Evolutionary conservation across 2,329 filamentous ascomycete species (phyloP), one percentile per base, ranked within the genome.

Genomic region (Colletotrichum sp.): DNA sequence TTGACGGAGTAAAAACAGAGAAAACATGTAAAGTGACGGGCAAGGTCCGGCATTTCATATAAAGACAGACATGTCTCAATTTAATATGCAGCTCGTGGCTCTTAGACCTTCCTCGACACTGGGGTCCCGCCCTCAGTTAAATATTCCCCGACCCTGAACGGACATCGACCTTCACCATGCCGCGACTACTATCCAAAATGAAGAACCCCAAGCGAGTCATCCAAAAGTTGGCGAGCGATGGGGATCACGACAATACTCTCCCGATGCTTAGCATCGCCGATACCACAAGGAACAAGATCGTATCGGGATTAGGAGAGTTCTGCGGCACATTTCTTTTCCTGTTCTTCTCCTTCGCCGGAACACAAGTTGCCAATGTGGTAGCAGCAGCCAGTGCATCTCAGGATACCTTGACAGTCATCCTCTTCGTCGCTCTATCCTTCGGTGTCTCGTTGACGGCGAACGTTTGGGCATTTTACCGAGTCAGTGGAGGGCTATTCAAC

Each of bases 401-500:
- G 1, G 86, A 69, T 69, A 81, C 71, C 82, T 82, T 76, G 83
- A 84, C 71, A 71, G 80, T 57, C 80, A 81, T 91, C 49, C 79
- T 91, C 27, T 90, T 88, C 79, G 88, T 91, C 76, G 87, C 88
- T 36, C 79, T 88, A 1, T 84, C 86, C 39, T 91, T 91, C 69
- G 89, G 89, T 15, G 82, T 88, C 11, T 86, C 89, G 4, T 80
- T 92, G 27, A 85, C 88, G 3, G 87, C 90, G 72, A 91, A 89
- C 71, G 89, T 90, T 11, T 92, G 89, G 89, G 85, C 89, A 29
- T 92, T 91, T 80, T 92, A 87, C 79, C 86, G 90, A 59, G 85
- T 92, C 27, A 89, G 86, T 4, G 88, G 88, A 44, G 88, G 88
- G 64, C 85, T 89, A 81, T 89, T 90, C 76, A 90, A 90, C 78